Base-by-base conservation (phyloP, 768 basidiomycete genomes). In the Postia placenta region DNA sequence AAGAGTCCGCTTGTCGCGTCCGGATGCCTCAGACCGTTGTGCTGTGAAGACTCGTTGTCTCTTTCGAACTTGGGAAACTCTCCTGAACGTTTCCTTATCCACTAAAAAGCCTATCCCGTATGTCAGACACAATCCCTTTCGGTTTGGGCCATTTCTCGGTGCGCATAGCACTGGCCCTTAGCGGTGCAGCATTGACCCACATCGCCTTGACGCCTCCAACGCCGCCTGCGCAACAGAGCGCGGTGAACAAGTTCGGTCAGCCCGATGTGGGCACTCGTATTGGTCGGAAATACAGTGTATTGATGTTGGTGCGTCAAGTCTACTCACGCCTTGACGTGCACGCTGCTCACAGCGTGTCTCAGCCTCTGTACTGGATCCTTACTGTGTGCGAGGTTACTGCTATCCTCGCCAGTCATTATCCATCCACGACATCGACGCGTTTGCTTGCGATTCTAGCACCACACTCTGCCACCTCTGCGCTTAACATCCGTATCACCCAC, bases 401-500 rank as follows among this genome's bases (percentile, higher is more conserved):
- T 15, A 33, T 33, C 30, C 9, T 33, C 30, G 30, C 30, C 15
- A 33, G 9, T 33, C 30, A 33, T 15, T 33, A 33, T 33, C 30
- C 30, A 7, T 33, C 30, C 7, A 7, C 30, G 30, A 15, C 30
- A 7, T 33, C 30, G 30, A 33, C 15, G 30, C 30, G 30, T 33
- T 7, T 15, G 9, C 30, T 33, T 33, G 30, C 7, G 30, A 15
- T 33, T 15, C 30, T 33, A 7, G 30, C 30, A 7, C 30, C 30
- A 7, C n/a, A n/a, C n/a, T 33, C 30, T 15, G 30, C 30, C 30
- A 15, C 30, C 30, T 33, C 30, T 33, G 30, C 30, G 7, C 7
- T 15, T 7, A 33, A 33, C 30, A 25, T 56, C 30, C 37, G 44
- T 2, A 40, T 57, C 36, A 50, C 53, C 5, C 49, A 53, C 3